Evolutionary conservation across 2,329 filamentous ascomycete genomes (phyloP).

Genomic region (Xylariaceae sp.): DNA sequence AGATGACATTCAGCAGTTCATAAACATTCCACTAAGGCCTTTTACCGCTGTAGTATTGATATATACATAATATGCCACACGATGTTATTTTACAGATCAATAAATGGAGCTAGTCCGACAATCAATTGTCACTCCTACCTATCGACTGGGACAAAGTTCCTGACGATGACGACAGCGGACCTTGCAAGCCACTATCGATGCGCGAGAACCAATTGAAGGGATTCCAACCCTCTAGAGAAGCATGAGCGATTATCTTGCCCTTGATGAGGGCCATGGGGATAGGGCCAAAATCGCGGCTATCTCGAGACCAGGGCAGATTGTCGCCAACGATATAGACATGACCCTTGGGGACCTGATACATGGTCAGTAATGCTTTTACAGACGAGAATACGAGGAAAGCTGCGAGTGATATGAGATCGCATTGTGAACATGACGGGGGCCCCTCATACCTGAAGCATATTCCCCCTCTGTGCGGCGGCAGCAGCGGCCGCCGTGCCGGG

Average conservation of each 20-base stretch:
- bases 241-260: slow-evolving; percentile 70
- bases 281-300: slow-evolving; percentile 83
- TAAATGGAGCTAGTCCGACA: too few relatives aligned
- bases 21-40: slow-evolving; percentile 4
- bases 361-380: background rate
- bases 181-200: slow-evolving; percentile 38
- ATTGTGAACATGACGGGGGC: too few relatives aligned
- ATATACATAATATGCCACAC: background rate
- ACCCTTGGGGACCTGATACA: slow-evolving; percentile 71
- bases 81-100: too few relatives aligned
- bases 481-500: too few relatives aligned
- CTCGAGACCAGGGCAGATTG: slow-evolving; percentile 76
- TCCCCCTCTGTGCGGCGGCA: slow-evolving; percentile 2
- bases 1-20: slow-evolving; percentile 22
- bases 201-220: slow-evolving; percentile 48
- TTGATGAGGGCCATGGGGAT: slow-evolving; percentile 78
- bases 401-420: too few relatives aligned
- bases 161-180: background rate
- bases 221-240: slow-evolving; percentile 30
- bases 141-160: too few relatives aligned
- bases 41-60: slow-evolving; percentile 8
- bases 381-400: background rate
- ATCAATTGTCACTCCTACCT: too few relatives aligned
- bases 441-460: slow-evolving; percentile 63
- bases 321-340: slow-evolving; percentile 92